phyloP scores from a whole-genome alignment of 108 stramenopile species.

The Epithemia pelagica region DNA sequence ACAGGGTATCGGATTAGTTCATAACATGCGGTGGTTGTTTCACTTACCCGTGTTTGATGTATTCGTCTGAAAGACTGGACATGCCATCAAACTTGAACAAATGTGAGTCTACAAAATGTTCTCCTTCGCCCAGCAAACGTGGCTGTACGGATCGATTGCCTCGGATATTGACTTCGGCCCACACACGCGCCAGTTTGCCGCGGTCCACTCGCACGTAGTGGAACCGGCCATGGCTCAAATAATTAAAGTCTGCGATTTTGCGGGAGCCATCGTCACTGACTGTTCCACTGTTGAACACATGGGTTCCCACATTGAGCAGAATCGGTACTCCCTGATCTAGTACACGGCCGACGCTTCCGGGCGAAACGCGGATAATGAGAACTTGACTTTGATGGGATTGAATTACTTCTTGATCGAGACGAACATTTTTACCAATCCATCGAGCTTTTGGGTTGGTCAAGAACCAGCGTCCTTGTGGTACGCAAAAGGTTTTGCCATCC shows the following conservation, averaged over 20 bases:
- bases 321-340: constrained; percentile 12
- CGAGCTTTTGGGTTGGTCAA: neutral
- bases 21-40: too few relatives aligned
- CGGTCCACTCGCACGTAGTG: constrained; percentile 25
- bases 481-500: constrained; percentile 21
- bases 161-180: constrained; percentile 16
- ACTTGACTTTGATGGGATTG: constrained; percentile 7
- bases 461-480: constrained; percentile 25
- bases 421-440: constrained; percentile 14
- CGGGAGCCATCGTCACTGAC: constrained; percentile 4
- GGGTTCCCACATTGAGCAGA: constrained; percentile 26
- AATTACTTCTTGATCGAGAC: constrained; percentile 12
- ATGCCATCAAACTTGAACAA: constrained; percentile 25
- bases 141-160: constrained; percentile 19
- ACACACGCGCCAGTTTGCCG: constrained; percentile 25
- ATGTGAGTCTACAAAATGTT: constrained; percentile 22
- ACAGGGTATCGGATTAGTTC: too few relatives aligned
- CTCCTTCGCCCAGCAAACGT: constrained; percentile 23
- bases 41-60: constrained; percentile 22
- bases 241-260: neutral
- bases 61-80: constrained; percentile 11
- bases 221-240: constrained; percentile 22
- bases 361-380: constrained; percentile 21
- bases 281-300: constrained; percentile 29
- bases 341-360: constrained; percentile 19